Evolutionary conservation across 83 land plant species (phyloP), one percentile per base, ranked within the genome.

Genomic region (Isoetes engelmannii): DNA sequence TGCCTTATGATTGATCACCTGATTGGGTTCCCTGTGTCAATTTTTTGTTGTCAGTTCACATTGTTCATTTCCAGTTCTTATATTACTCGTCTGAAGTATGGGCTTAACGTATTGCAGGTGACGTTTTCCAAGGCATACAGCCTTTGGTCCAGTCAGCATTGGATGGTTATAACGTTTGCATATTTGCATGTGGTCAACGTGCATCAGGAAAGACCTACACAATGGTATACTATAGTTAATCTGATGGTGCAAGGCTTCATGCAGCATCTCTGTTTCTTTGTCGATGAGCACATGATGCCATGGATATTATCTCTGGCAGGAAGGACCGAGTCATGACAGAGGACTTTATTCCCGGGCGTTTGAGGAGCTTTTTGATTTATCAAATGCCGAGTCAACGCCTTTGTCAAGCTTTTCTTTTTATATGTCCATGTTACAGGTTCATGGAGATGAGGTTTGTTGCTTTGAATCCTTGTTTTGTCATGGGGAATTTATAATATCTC

Each of bases 61-160:
- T 48, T 56, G n/a, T 69, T 54, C 50, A 7, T 19, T 3, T 69
- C 13, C 15, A 5, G 13, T 56, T 10, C 56, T 69, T 60, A 53
- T 71, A 8, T 64, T 48, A 5, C 6, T 19, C 69, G 37, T 10
- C 0, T 65, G 60, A 42, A 10, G 20, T 71, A 45, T 53, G 49
- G 65, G 8, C 58, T 6, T 21, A n/a, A 15, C 37, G 42, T 64
- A 21, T 54, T 78, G 65, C 87, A 93, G 98, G 87, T 65, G 94
- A 86, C 18, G 58, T 94, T 63, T 94, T 90, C 72, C 83, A 72
- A 55, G 97, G 86, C 57, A 79, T 94, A 37, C 99, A 90, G 70
- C 97, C 97, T 10, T 78, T 88, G 59, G 90, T 94, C 45, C 99
- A 88, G 79, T 94, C 99, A 61, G 90, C 99, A 7, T 74, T 94